Conservation (phyloP, 164 flowering plant species). For the Macadamia tetraphylla region DNA sequence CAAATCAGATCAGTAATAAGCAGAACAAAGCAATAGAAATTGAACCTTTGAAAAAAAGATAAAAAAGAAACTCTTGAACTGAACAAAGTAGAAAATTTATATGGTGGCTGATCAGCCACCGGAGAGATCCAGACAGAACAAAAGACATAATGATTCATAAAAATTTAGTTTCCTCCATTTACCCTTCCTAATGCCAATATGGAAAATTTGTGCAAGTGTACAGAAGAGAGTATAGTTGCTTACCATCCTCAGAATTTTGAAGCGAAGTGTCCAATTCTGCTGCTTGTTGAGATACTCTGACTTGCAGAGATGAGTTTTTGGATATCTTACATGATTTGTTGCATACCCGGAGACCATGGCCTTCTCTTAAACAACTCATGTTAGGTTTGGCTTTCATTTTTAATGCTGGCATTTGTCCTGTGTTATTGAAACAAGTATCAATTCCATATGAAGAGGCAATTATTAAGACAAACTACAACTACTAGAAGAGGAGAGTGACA, state of each 20-base stretch:
- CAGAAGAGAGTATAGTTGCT: not conserved
- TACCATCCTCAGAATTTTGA: constrained; percentile 16
- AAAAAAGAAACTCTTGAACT: no score
- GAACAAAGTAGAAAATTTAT: no score
- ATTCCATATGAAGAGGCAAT: not conserved
- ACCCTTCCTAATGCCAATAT: no score
- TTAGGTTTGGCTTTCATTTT: constrained; percentile 28
- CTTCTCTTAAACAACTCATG: constrained; percentile 15
- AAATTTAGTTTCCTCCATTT: no score
- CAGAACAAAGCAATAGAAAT: no score
- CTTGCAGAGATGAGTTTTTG: constrained; percentile 21
- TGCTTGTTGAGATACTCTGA: constrained; percentile 21
- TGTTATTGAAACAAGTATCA: constrained; percentile 3
- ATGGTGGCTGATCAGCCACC: no score
- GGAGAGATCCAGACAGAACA: no score
- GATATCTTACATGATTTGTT: constrained; percentile 27
- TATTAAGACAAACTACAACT: not conserved
- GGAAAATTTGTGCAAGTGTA: no score
- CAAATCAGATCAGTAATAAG: no score
- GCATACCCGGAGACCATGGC: constrained; percentile 21
- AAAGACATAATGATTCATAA: no score
- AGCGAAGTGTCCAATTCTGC: constrained; percentile 12
- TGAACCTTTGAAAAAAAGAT: no score
- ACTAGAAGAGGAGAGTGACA: not conserved
- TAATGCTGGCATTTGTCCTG: constrained; percentile 22